Percentiles rank a stretch among this genome's conserved stretches.
These are phyloP conservation scores for Martensiomyces pterosporus DNA, from an alignment of 192 early-diverging fungal genomes.

Conservation along the genomic window DNA sequence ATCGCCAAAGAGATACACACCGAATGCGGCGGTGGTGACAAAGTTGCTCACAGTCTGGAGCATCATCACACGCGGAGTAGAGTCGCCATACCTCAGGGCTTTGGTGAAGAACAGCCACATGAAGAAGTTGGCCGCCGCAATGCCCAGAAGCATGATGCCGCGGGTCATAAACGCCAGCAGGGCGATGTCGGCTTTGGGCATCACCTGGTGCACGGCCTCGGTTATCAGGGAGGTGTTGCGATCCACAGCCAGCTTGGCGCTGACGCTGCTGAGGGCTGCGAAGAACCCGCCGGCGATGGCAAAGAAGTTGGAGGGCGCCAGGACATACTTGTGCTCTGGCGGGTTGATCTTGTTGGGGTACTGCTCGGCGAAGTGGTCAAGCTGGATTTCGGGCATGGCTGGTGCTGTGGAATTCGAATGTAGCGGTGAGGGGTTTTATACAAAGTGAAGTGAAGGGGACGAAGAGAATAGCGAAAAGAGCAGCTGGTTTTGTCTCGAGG, in stretches of 20 bases:
- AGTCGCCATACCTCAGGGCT: constrained; percentile 68
- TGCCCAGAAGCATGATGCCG: constrained; percentile 51
- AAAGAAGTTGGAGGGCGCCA: constrained; percentile 29
- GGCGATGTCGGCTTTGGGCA: constrained; percentile 9
- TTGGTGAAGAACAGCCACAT: constrained; percentile 92
- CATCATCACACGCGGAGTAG: constrained; percentile 72
- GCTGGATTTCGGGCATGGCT: constrained; percentile 31
- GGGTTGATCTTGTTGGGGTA: constrained; percentile 24
- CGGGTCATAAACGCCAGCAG: constrained; percentile 27
- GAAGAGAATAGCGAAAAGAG: too few species aligned
- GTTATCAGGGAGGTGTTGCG: constrained; percentile 1
- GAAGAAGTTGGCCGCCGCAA: constrained; percentile 67
- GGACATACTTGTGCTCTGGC: constrained; percentile 10
- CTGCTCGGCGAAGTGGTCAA: constrained; percentile 28
- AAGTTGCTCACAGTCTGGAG: constrained; percentile 79
- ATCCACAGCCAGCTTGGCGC: constrained; percentile 72
- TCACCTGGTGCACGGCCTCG: constrained; percentile 10
- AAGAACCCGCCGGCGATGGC: constrained; percentile 61
- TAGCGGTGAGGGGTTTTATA: too few species aligned
- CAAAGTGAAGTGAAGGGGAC: too few species aligned
- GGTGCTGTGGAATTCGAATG: too few species aligned
- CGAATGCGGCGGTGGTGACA: constrained; percentile 65
- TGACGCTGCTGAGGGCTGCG: constrained; percentile 74
- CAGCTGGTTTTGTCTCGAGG: too few species aligned
- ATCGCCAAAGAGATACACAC: constrained; percentile 72